Evolutionary conservation across 768 basidiomycete genomes (phyloP).

Genomic region (Strobilomyces confusus): DNA sequence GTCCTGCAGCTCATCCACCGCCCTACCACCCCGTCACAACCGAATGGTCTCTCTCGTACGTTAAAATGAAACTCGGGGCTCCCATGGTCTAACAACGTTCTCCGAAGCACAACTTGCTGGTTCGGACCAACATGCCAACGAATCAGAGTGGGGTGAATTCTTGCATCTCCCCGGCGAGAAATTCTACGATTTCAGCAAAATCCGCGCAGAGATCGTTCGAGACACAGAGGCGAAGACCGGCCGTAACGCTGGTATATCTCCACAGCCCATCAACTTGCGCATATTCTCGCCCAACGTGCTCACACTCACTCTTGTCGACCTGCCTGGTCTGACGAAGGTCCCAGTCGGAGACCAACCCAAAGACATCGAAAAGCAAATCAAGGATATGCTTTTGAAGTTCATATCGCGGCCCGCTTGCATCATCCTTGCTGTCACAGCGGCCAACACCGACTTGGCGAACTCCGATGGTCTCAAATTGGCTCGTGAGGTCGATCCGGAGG

Average conservation of each 20-base stretch:
- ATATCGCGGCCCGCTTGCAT: constrained; percentile 96
- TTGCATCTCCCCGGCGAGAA: constrained; percentile 94
- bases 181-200: constrained; percentile 97
- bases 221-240: constrained; percentile 99
- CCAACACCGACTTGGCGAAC: constrained; percentile 96
- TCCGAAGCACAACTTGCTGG: constrained; percentile 35
- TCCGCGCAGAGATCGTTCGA: constrained; percentile 90
- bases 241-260: constrained; percentile 96
- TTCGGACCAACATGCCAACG: constrained; percentile 74
- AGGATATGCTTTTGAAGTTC: constrained; percentile 93
- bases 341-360: constrained; percentile 95
- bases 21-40: constrained; percentile 44
- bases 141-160: constrained; percentile 99
- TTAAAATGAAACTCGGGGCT: constrained; percentile 5
- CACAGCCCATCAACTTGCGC: constrained; percentile 94
- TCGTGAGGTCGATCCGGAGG: constrained; percentile 95
- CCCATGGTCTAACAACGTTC: constrained; percentile 2
- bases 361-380: constrained; percentile 97
- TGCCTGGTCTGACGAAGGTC: constrained; percentile 93
- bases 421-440: constrained; percentile 92
- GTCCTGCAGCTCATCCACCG: constrained; percentile 95
- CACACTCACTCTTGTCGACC: constrained; percentile 94
- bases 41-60: constrained; percentile 45
- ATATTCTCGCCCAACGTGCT: constrained; percentile 97
- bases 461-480: constrained; percentile 97